Conservation (phyloP, 257 asterid genomes). For the Solanum chmielewskii region DNA sequence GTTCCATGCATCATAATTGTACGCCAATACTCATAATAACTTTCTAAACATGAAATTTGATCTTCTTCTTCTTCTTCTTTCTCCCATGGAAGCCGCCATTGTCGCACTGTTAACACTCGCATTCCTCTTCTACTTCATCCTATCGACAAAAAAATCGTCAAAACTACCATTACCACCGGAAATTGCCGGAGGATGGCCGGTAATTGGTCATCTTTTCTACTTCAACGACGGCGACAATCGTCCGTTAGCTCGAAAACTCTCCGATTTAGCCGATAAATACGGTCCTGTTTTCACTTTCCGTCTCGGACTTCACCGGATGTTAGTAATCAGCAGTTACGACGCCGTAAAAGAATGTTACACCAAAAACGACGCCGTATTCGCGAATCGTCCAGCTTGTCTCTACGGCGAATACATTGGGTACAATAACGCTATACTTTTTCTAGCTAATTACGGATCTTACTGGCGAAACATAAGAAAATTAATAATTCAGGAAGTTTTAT, state of each 20-base stretch:
- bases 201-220: neutral
- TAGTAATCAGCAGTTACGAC: slow-evolving; percentile 12
- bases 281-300: slow-evolving; percentile 19
- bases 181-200: neutral
- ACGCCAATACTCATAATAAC: neutral
- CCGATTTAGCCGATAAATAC: slow-evolving; percentile 10
- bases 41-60: neutral
- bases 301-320: neutral
- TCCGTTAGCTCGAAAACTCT: neutral
- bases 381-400: slow-evolving; percentile 2
- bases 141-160: neutral
- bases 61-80: neutral
- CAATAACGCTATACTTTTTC: slow-evolving; percentile 10
- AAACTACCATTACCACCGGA: neutral
- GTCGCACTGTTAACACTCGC: neutral
- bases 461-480: slow-evolving; percentile 16
- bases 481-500: neutral
- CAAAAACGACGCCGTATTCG: slow-evolving; percentile 3
- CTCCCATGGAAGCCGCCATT: neutral
- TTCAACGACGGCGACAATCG: neutral
- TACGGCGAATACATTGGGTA: slow-evolving; percentile 6
- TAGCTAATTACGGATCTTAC: slow-evolving; percentile 7
- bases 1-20: too few relatives aligned
- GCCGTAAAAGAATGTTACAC: slow-evolving; percentile 13
- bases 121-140: neutral